Evolutionary conservation across 371 early-diverging fungal species (phyloP).

Genomic region (Mortierella sp.): DNA sequence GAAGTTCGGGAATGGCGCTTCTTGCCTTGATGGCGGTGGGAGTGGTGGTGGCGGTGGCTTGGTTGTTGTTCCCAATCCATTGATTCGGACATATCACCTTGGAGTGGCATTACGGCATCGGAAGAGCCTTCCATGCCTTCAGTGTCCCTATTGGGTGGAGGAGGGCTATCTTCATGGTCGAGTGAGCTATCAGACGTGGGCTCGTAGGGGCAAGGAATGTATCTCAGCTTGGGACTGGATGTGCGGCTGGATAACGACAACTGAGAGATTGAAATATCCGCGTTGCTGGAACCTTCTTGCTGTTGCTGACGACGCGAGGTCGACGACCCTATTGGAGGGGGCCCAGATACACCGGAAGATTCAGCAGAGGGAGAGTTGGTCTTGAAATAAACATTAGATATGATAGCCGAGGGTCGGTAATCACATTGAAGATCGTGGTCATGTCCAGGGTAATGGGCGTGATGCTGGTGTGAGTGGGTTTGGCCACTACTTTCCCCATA

Average conservation of each 20-base stretch:
- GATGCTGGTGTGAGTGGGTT: slow-evolving; percentile 12
- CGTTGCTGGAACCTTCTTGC: no score
- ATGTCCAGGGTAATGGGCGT: slow-evolving; percentile 11
- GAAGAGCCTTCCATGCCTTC: not conserved
- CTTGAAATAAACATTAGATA: slow-evolving; percentile 27
- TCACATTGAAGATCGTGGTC: not conserved
- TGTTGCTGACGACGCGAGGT: not conserved
- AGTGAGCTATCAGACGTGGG: slow-evolving; percentile 6
- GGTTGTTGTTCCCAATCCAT: not conserved
- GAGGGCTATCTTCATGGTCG: not conserved
- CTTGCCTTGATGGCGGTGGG: not conserved
- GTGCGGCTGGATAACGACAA: not conserved
- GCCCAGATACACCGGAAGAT: not conserved
- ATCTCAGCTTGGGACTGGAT: not conserved
- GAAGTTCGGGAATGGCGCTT: not conserved
- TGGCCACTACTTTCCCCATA: slow-evolving; percentile 5
- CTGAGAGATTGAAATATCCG: not conserved
- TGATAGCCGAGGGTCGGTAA: slow-evolving; percentile 22
- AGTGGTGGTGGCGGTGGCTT: slow-evolving; percentile 1
- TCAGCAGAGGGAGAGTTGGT: not conserved
- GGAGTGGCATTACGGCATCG: no score
- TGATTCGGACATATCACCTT: not conserved
- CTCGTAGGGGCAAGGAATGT: slow-evolving; percentile 20
- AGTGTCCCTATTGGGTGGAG: not conserved
- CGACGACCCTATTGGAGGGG: not conserved